A percentile compares a stretch with the other conserved stretches of the same genome.
Evolutionary conservation across 371 early-diverging fungal species (phyloP).

Genomic region (Mortierella polycephala): DNA sequence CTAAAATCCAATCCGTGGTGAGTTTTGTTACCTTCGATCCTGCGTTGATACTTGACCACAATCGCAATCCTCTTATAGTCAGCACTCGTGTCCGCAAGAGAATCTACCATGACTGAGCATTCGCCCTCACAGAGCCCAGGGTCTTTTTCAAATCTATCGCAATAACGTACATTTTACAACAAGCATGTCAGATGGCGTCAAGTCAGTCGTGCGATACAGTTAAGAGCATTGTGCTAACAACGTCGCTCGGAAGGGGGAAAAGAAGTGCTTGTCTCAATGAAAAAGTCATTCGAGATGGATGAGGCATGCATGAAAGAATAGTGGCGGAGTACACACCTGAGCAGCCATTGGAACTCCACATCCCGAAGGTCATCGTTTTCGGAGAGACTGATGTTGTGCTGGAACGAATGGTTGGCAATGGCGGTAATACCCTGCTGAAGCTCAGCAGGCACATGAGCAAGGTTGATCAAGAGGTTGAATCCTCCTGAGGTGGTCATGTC

Average conservation of each 20-base stretch:
- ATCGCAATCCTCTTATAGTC: slow-evolving; percentile 59
- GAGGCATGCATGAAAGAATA: not conserved
- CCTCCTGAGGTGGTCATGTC: slow-evolving; percentile 54
- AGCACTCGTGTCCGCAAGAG: slow-evolving; percentile 45
- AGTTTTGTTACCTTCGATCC: slow-evolving; percentile 66
- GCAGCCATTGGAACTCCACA: slow-evolving; percentile 64
- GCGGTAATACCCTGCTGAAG: slow-evolving; percentile 69
- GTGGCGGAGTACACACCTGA: slow-evolving; percentile 47
- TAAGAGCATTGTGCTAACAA: too few species aligned
- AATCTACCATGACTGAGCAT: slow-evolving; percentile 57
- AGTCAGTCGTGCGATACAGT: not conserved
- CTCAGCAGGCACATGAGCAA: slow-evolving; percentile 64
- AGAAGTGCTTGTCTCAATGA: not conserved
- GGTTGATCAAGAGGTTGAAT: slow-evolving; percentile 60
- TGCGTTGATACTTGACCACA: slow-evolving; percentile 68
- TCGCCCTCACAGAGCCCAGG: slow-evolving; percentile 57
- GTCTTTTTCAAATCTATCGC: slow-evolving; percentile 63
- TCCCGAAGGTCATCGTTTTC: slow-evolving; percentile 60
- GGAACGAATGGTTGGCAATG: slow-evolving; percentile 65
- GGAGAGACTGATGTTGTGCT: slow-evolving; percentile 60
- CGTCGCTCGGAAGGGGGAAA: not conserved
- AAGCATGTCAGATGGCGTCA: not conserved
- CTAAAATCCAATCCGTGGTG: too few species aligned
- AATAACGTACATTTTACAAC: not conserved
- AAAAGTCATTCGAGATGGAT: not conserved